A percentile compares a stretch with the other conserved stretches of the same genome.
Evolutionary conservation across 108 stramenopile genomes (phyloP).

Genomic region (Mayamaea pseudoterrestris): DNA sequence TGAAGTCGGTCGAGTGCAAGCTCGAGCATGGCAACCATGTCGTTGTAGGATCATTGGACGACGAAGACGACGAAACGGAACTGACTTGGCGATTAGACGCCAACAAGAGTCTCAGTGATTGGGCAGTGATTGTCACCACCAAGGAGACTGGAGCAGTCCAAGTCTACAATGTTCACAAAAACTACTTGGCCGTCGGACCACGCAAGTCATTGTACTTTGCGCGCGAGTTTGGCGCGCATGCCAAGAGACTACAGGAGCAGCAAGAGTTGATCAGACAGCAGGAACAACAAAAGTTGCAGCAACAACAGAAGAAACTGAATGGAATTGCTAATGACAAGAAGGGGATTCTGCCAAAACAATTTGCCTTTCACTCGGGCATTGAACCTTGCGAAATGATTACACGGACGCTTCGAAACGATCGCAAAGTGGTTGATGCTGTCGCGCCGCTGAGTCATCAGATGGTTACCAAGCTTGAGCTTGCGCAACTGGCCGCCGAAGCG

Average conservation of each 20-base stretch:
- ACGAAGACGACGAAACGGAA: slow-evolving; percentile 1
- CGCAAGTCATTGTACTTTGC: slow-evolving; percentile 33
- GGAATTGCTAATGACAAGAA: not conserved
- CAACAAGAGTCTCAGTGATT: slow-evolving; percentile 32
- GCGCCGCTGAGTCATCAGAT: not conserved
- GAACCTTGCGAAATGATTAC: slow-evolving; percentile 4
- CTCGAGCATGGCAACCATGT: not conserved
- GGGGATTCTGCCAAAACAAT: too few relatives aligned
- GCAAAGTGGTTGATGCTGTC: slow-evolving; percentile 15
- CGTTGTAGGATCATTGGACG: not conserved
- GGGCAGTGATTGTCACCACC: slow-evolving; percentile 22
- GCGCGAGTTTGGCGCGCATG: slow-evolving; percentile 6
- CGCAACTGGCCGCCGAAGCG: slow-evolving; percentile 9
- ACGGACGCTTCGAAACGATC: not conserved
- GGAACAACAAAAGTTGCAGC: too few relatives aligned
- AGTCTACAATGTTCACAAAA: slow-evolving; percentile 35
- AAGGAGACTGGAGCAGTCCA: not conserved
- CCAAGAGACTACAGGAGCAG: not conserved
- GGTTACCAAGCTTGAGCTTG: slow-evolving; percentile 5
- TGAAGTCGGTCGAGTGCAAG: too few relatives aligned
- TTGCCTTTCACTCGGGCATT: too few relatives aligned
- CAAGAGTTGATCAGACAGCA: too few relatives aligned
- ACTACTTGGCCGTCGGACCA: slow-evolving; percentile 34
- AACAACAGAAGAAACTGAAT: not conserved
- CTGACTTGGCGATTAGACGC: slow-evolving; percentile 21